Conservation (phyloP, 768 basidiomycete species). For the Obba rivulosa region DNA sequence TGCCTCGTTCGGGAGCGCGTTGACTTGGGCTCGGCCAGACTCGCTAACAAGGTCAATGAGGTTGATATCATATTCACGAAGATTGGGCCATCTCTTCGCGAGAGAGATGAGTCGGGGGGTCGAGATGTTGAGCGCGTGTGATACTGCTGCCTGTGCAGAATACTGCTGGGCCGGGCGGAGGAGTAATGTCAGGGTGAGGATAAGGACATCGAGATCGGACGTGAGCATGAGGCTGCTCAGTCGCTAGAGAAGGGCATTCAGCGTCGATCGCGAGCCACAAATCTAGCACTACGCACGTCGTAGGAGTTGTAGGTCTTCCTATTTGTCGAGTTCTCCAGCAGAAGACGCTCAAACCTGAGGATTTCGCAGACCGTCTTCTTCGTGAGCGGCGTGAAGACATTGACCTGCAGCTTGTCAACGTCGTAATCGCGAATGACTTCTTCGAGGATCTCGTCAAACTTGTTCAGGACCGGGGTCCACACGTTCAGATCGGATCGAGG, state of each 20-base stretch:
- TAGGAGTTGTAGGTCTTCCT: conserved; percentile 95
- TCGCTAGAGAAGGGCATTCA: conserved; percentile 46
- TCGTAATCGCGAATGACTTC: conserved; percentile 79
- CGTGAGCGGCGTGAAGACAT: conserved; percentile 66
- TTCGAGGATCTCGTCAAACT: conserved; percentile 87
- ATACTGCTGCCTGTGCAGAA: conserved; percentile 79
- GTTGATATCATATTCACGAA: conserved; percentile 75
- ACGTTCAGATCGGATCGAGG: conserved; percentile 94
- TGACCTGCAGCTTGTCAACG: conserved; percentile 78
- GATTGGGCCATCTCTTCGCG: conserved; percentile 77
- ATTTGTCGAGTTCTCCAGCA: conserved; percentile 97
- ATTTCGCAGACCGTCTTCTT: conserved; percentile 78
- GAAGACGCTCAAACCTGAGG: conserved; percentile 79
- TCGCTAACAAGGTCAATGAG: conserved; percentile 66
- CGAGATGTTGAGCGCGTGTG: conserved; percentile 76
- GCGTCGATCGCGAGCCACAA: conserved; percentile 2
- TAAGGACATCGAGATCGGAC: conserved; percentile 84
- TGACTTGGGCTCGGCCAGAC: conserved; percentile 46
- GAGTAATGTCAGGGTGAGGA: conserved; percentile 76
- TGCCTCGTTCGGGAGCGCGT: conserved; percentile 63
- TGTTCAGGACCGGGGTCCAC: conserved; percentile 95
- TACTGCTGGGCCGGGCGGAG: conserved; percentile 95
- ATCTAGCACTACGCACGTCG: conserved; percentile 63
- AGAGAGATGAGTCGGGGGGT: conserved; percentile 78
- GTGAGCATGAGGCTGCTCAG: conserved; percentile 84